Conservation (phyloP, 495 filamentous ascomycete species). For the Antarctomyces pellizariae region DNA sequence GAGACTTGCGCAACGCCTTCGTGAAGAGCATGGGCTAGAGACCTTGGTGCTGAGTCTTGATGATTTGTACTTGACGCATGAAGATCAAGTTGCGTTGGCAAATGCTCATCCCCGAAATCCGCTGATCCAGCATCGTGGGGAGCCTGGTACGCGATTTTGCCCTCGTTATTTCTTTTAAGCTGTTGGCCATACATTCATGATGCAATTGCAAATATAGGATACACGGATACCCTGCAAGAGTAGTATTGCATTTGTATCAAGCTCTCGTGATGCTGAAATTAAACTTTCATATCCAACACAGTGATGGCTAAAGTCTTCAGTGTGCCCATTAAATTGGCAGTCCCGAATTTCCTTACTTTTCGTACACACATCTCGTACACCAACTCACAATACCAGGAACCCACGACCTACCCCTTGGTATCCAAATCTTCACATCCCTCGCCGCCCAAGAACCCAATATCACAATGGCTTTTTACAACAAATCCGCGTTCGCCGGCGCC, state of each 20-base stretch:
- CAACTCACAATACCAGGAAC: constrained; percentile 30
- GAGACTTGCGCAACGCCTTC: constrained; percentile 39
- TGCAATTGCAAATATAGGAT: neutral
- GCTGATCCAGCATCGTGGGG: constrained; percentile 61
- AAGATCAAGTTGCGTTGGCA: constrained; percentile 46
- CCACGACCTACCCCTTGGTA: constrained; percentile 51
- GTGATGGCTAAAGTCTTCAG: too few species aligned
- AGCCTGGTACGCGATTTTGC: constrained; percentile 27
- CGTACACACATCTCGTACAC: neutral
- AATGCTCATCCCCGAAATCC: constrained; percentile 40
- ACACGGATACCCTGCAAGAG: neutral
- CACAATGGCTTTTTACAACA: constrained; percentile 68
- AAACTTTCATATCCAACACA: too few species aligned
- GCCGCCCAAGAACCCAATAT: constrained; percentile 22
- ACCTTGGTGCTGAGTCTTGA: constrained; percentile 71
- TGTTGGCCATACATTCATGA: neutral
- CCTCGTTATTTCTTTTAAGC: constrained; percentile 1
- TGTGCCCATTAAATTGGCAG: too few species aligned
- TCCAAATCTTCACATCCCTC: constrained; percentile 37
- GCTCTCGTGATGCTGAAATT: neutral
- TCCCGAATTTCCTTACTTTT: neutral
- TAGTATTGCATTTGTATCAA: neutral
- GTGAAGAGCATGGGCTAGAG: constrained; percentile 37
- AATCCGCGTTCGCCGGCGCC: constrained; percentile 48
- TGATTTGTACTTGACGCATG: constrained; percentile 67